Base-by-base conservation (phyloP, 2,329 filamentous ascomycete genomes). In the Aspergillus aculeatus region DNA sequence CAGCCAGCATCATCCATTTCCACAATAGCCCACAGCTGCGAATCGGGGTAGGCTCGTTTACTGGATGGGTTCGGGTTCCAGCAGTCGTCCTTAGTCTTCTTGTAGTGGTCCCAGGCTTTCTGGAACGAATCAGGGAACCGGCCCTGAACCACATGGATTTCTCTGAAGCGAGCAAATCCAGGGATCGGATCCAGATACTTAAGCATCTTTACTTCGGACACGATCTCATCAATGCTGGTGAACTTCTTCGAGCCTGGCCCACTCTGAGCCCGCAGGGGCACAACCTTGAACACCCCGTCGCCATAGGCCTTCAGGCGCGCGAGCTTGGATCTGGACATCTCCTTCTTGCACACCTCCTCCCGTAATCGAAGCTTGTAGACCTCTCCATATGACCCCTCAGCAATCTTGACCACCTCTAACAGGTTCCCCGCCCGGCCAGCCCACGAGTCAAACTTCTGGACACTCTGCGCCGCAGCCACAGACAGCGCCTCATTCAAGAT, bases 1-100 rank as follows among this genome's bases (percentile, higher is more conserved):
- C 75, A 81, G 2, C 86, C 86, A 0, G 86, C 86, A 67, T 88
- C 84, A 66, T 86, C 82, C 86, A 89, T 88, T 65, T 89, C 86
- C 12, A 88, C 77, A 14, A 88, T 81, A 0, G 84, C 84, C 85
- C 86, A 89, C 2, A 87, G 74, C 68, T 88, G 85, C 4, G 80
- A 77, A 47, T 82, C 79, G 0, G 78, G 75, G 61, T 86, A 86
- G 44, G 79, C 81, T 21, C 75, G 72, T 59, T 82, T 83, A 62
- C 79, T 83, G 6, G 77, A 77, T 4, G 84, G 84, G 62, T 87
- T 83, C 0, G 84, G 83, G 59, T 87, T 86, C 61, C 81, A 73
- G 66, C 82, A 80, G 51, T 78, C 74, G 48, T 73, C 78, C 61
- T 78, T 73, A 16, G 73, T 73, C 61, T 73, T 66, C 60, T 77